Evolutionary conservation across 2,329 filamentous ascomycete genomes (phyloP).

Genomic region (Gnomoniopsis smithogilvyi): DNA sequence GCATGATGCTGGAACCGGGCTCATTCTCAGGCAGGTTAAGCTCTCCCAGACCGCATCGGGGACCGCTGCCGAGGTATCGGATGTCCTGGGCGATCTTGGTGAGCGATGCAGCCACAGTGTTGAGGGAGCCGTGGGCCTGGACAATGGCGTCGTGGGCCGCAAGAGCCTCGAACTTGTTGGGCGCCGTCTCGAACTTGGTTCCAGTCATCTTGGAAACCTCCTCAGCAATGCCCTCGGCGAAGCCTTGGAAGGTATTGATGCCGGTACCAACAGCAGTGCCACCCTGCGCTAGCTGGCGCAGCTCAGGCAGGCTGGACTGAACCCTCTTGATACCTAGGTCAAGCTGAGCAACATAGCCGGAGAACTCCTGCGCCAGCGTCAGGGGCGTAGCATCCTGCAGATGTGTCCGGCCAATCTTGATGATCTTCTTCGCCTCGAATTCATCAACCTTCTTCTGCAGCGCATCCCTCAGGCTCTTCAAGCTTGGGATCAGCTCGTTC

Average conservation of each 20-base stretch:
- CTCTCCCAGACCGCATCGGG: conserved; percentile 93
- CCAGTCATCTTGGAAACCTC: conserved; percentile 93
- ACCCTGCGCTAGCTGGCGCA: conserved; percentile 28
- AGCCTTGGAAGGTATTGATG: conserved; percentile 95
- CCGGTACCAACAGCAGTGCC: conserved; percentile 89
- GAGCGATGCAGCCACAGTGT: conserved; percentile 86
- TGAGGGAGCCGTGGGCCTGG: conserved; percentile 88
- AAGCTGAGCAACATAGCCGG: conserved; percentile 92
- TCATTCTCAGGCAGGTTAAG: conserved; percentile 95
- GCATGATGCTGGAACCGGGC: conserved; percentile 97
- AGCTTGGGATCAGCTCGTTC: conserved; percentile 75
- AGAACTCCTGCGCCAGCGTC: conserved; percentile 96
- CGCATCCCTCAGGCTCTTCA: conserved; percentile 77
- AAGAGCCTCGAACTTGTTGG: conserved; percentile 98
- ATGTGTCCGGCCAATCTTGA: conserved; percentile 98
- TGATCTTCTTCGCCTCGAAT: conserved; percentile 82
- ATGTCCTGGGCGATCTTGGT: conserved; percentile 99
- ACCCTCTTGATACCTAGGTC: conserved; percentile 87
- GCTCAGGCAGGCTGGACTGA: conserved; percentile 38
- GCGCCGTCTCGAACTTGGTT: conserved; percentile 89
- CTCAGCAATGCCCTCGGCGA: conserved; percentile 86
- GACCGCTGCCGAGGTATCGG: conserved; percentile 92
- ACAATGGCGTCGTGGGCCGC: conserved; percentile 95
- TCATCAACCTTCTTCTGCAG: conserved; percentile 85
- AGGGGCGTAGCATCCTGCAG: conserved; percentile 95